phyloP scores from a whole-genome alignment of 176 grass and related monocot species.

The Saccharum officinarum region DNA sequence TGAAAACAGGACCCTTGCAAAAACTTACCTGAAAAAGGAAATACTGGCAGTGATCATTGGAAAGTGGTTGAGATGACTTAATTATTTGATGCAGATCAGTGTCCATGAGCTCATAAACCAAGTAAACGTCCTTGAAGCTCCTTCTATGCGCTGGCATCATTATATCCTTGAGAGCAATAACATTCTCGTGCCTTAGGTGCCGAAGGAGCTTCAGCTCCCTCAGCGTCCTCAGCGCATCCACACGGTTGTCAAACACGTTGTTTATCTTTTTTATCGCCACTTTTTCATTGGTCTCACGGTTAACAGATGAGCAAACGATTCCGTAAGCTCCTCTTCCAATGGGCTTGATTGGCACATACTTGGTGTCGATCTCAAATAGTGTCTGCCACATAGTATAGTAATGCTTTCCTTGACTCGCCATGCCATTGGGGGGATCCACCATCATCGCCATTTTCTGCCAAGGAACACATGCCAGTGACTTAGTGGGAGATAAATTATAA shows the following conservation, averaged over 20 bases:
- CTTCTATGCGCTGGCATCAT: constrained; percentile 60
- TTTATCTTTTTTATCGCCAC: constrained; percentile 59
- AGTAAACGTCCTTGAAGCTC: constrained; percentile 67
- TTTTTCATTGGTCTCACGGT: constrained; percentile 49
- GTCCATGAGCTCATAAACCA: constrained; percentile 65
- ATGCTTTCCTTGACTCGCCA: constrained; percentile 54
- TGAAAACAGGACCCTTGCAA: background rate
- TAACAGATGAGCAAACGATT: constrained; percentile 49
- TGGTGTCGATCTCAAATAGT: constrained; percentile 56
- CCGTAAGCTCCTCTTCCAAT: constrained; percentile 52
- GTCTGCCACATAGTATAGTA: constrained; percentile 71
- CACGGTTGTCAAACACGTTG: constrained; percentile 65
- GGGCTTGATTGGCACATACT: constrained; percentile 61
- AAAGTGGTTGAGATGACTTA: constrained; percentile 56
- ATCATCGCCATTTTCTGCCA: constrained; percentile 41
- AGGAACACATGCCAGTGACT: background rate
- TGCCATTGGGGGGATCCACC: constrained; percentile 60
- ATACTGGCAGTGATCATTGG: constrained; percentile 67
- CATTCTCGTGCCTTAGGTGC: constrained; percentile 58
- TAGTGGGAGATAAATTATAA: background rate
- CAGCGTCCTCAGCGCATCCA: constrained; percentile 54
- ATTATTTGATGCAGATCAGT: constrained; percentile 65
- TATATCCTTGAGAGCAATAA: constrained; percentile 64
- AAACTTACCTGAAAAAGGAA: constrained; percentile 62
- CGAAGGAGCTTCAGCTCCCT: constrained; percentile 64